Evolutionary conservation across 2,329 filamentous ascomycete genomes (phyloP), one percentile per base, ranked within the genome.

Genomic region (Leptoxyphium fumago): DNA sequence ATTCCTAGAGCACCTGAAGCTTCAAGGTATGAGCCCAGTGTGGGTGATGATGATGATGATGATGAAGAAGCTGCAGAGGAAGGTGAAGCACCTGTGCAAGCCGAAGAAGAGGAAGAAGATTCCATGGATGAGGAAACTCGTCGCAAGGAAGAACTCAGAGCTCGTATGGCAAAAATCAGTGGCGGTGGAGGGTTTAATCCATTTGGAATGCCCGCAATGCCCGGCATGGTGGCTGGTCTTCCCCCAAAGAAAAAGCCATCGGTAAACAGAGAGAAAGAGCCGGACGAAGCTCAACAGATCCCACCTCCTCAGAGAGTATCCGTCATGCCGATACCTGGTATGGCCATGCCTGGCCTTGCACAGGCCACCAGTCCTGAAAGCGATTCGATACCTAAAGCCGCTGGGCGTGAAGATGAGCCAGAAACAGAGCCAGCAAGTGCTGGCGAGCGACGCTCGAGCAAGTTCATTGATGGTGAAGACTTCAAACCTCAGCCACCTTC

Each of bases 81-180:
- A 49, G 66, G 72, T 44, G 68, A 70, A 38, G 51, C 54, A 17
- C 66, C 67, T 10, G 67, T 64, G 28, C 64, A 64, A 30, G 68
- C 67, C 13, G 53, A 50, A 11, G 81, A 80, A n/a, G 82, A 83
- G 15, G 82, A 86, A 29, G 84, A 88, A 40, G 84, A 88, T 26
- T 85, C 94, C 13, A 70, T 93, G 42, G 88, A 96, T 56, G 86
- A 87, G 1, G 91, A 98, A 61, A 73, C 85, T 17, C 80, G 77
- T 52, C 81, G 88, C 43, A 84, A 82, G 59, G 80, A 94, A 64
- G 89, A 95, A 60, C 71, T 98, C 29, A 78, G 91, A 47, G 87
- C 91, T 48, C 79, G 91, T 54, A 98, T 98, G 86, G 91, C 91
- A 39, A 95, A 94, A 66, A 91, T 98, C 82, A 94, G 89, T 53